Conservation (phyloP, 2,329 filamentous ascomycete species). For the Aspergillus fijiensis region DNA sequence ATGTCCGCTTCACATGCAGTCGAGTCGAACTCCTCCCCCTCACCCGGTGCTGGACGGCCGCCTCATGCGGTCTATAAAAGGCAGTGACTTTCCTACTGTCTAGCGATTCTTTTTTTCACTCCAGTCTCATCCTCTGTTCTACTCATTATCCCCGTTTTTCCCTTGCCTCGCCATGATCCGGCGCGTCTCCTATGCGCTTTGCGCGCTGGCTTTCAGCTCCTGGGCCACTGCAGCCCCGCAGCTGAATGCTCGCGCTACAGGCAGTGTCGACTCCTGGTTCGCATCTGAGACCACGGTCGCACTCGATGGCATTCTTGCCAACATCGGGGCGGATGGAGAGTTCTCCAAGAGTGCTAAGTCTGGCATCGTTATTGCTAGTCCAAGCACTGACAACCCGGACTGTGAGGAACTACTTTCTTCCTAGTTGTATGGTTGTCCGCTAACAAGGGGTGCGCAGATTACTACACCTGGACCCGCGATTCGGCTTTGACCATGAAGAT, state of each 20-base stretch:
- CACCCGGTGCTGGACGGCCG: not conserved
- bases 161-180: not conserved
- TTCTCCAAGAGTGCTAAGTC: slow-evolving; percentile 9
- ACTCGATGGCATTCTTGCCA: slow-evolving; percentile 11
- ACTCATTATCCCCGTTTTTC: not conserved
- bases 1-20: not conserved
- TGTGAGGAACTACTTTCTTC: slow-evolving; percentile 43
- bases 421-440: slow-evolving; percentile 4
- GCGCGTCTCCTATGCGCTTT: not conserved
- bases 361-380: slow-evolving; percentile 16
- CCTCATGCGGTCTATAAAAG: not conserved
- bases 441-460: slow-evolving; percentile 55
- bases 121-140: not conserved
- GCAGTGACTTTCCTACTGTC: not conserved
- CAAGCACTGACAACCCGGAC: slow-evolving; percentile 44
- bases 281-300: slow-evolving; percentile 9
- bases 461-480: slow-evolving; percentile 77
- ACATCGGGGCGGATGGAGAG: slow-evolving; percentile 13
- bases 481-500: slow-evolving; percentile 68
- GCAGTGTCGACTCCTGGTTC: slow-evolving; percentile 10
- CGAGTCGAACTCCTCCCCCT: not conserved
- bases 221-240: not conserved
- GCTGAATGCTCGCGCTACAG: not conserved
- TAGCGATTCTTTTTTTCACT: not conserved
- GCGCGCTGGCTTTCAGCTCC: not conserved